Conservation (phyloP, 768 basidiomycete species). For the Sarcomyxa edulis region DNA sequence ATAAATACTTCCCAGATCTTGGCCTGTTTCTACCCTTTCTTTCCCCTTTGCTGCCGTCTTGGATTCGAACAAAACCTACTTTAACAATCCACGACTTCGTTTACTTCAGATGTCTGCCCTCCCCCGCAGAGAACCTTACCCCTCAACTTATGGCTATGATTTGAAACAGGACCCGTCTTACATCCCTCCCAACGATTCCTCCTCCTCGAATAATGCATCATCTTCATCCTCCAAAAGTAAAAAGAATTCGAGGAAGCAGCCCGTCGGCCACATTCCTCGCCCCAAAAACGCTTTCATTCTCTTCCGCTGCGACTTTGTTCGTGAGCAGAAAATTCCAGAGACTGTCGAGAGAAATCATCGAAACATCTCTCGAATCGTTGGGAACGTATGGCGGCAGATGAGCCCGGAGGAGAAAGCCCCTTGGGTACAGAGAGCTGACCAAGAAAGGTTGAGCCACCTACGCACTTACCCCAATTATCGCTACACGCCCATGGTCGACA, state of each 20-base stretch:
- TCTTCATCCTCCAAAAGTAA: constrained; percentile 30
- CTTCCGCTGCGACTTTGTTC: constrained; percentile 69
- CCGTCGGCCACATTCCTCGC: constrained; percentile 57
- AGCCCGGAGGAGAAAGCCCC: constrained; percentile 35
- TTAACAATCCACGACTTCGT: no score
- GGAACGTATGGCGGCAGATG: constrained; percentile 61
- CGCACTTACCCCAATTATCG: constrained; percentile 37
- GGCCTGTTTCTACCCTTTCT: no score
- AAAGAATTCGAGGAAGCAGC: constrained; percentile 44
- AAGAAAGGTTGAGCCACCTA: constrained; percentile 41
- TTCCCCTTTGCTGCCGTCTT: no score
- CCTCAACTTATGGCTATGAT: no score
- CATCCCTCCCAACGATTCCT: no score
- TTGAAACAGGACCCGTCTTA: no score
- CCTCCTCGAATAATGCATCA: no score
- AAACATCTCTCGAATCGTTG: constrained; percentile 64
- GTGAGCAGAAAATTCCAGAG: constrained; percentile 50
- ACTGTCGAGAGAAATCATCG: constrained; percentile 60
- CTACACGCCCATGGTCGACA: constrained; percentile 25
- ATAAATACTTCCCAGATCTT: no score
- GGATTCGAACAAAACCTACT: no score
- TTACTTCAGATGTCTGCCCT: no score
- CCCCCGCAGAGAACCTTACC: no score
- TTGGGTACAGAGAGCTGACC: constrained; percentile 45
- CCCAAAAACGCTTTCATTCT: constrained; percentile 79